Evolutionary conservation across 352 stramenopile genomes (phyloP), one percentile per base, ranked within the genome.

Genomic region (Phytophthora sansomeana): DNA sequence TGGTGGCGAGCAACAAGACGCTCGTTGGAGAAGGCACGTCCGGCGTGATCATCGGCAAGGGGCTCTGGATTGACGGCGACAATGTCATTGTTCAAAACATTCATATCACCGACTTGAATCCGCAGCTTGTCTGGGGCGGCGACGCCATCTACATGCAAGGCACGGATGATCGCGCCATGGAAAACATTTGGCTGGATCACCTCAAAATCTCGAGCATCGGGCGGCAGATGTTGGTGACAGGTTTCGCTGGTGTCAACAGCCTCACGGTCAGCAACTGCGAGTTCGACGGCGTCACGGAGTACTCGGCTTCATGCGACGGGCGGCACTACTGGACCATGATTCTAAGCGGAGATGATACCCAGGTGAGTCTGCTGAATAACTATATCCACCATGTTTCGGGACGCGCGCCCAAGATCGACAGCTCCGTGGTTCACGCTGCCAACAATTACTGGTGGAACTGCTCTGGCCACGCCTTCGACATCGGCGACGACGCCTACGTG

Each of bases 81-180:
- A 86, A 85, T 55, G 75, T 85, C 21, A 85, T 89, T 39, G 35
- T 86, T 13, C 77, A 86, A 62, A 86, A 89, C 51, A 68, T 89
- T 42, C 62, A 85, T 66, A 81, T 89, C 64, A 82, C 63, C 16
- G 58, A 89, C 44, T 48, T 89, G 16, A 89, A 89, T 58, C 77
- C 80, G 33, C 72, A 85, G 26, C 41, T 83, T 0, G 56, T 87
- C n/a, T 77, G 69, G 69, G 69, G 21, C 13, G 69, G 69, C 3
- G 69, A 77, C 42, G 69, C 69, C 14, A 65, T 77, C 19, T 58
- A 49, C 11, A 66, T 77, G 35, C 46, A 65, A 5, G 71, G 64
- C 9, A 64, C 39, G 26, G 58, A 57, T 17, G 61, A 62, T 17
- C 33, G 21, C 6, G 30, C 69, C 3, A 54, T 69, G 35, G 44